A percentile compares a stretch with the other conserved stretches of the same genome.
phyloP scores from a whole-genome alignment of 1,284 basidiomycete genomes.

The Rhodotorula sp. region DNA sequence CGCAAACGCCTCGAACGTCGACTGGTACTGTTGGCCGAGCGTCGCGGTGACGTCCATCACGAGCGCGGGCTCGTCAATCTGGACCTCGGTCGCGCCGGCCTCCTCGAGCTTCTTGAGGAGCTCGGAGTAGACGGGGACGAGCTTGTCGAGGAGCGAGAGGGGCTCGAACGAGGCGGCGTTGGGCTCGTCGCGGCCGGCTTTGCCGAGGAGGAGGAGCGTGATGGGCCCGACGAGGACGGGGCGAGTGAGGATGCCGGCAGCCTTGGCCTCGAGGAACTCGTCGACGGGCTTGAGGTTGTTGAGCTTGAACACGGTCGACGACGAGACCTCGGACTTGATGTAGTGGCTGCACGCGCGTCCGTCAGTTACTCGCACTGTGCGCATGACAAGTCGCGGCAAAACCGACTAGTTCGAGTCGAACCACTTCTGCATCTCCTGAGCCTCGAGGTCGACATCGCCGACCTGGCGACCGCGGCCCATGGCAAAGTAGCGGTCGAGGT shows the following conservation, averaged over 20 bases:
- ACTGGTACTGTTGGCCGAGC: conserved; percentile 76
- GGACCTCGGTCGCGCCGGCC: conserved; percentile 90
- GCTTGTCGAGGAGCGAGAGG: conserved; percentile 82
- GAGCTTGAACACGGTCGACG: conserved; percentile 89
- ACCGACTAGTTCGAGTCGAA: conserved; percentile 99
- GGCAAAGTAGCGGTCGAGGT: conserved; percentile 95
- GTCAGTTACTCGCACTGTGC: conserved; percentile 50
- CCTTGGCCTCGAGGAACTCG: conserved; percentile 94
- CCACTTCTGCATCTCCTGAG: conserved; percentile 54
- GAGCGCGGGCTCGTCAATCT: conserved; percentile 96
- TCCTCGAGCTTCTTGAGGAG: conserved; percentile 87
- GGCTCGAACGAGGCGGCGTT: conserved; percentile 77
- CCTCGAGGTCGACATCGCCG: conserved; percentile 69
- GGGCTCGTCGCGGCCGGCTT: conserved; percentile 78
- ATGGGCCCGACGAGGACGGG: conserved; percentile 95
- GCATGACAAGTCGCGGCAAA: conserved; percentile 76
- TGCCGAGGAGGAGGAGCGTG: conserved; percentile 92
- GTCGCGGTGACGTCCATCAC: conserved; percentile 82
- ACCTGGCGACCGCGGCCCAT: conserved; percentile 98
- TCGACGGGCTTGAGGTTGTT: conserved; percentile 84
- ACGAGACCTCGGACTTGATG: conserved; percentile 95
- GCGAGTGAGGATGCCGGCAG: conserved; percentile 82
- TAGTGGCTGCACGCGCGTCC: conserved; percentile 62
- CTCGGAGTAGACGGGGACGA: conserved; percentile 89
- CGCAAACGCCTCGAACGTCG: conserved; percentile 78